Evolutionary conservation across 163 green algal genomes (phyloP).

Genomic region (Scenedesmus sp.): DNA sequence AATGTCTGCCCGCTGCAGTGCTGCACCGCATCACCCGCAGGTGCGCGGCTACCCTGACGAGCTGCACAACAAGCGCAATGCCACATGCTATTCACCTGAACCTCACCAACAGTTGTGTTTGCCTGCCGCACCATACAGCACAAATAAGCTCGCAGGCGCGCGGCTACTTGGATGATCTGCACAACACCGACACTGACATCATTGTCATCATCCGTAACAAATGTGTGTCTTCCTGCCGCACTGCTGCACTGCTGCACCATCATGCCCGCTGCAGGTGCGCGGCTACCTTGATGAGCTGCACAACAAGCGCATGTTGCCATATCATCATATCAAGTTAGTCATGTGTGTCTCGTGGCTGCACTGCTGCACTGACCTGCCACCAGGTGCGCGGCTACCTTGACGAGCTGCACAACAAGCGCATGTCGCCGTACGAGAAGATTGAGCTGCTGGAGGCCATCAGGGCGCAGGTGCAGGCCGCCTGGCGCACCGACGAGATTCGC

Average conservation of each 20-base stretch:
- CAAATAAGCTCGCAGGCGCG: constrained; percentile 62
- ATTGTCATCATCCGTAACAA: too few species aligned
- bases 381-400: constrained; percentile 78
- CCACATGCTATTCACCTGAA: neutral
- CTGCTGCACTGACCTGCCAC: too few species aligned
- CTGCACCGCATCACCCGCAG: too few species aligned
- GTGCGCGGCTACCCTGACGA: constrained; percentile 77
- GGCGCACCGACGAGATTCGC: constrained; percentile 99
- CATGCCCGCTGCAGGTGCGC: neutral
- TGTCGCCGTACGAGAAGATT: constrained; percentile 86
- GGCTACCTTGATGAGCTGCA: constrained; percentile 85
- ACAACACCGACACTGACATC: constrained; percentile 84
- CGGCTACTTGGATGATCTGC: constrained; percentile 80
- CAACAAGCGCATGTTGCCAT: constrained; percentile 84
- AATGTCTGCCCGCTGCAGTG: too few species aligned
- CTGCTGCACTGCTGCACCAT: too few species aligned
- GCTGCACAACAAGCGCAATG: constrained; percentile 84
- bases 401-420: constrained; percentile 85
- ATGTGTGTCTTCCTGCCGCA: neutral
- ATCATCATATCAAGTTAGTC: constrained; percentile 86
- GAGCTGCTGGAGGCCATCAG: constrained; percentile 87
- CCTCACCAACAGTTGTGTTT: neutral
- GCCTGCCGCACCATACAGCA: too few species aligned
- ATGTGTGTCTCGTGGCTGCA: too few species aligned
- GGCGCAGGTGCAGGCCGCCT: constrained; percentile 85